These are phyloP conservation scores for Pythium rhizo-oryzae DNA, from an alignment of 352 stramenopile genomes.

Conservation along the genomic window DNA sequence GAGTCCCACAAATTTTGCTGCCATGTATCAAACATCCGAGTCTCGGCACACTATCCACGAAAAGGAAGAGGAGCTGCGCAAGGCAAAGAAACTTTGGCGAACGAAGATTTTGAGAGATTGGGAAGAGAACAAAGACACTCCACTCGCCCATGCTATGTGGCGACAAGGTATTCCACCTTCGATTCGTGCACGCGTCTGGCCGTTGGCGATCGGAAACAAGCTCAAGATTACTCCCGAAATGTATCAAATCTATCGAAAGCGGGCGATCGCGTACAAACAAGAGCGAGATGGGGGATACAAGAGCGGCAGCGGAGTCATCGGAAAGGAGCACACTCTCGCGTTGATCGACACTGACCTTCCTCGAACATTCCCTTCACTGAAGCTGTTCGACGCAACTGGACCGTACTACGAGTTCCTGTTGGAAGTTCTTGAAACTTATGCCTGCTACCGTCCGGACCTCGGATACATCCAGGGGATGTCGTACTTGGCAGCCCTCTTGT, in stretches of 20 bases:
- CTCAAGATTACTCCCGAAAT: conserved; percentile 87
- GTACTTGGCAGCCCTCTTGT: conserved; percentile 85
- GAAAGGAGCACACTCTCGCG: conserved; percentile 75
- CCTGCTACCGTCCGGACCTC: conserved; percentile 84
- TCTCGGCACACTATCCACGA: conserved; percentile 63
- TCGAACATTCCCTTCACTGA: conserved; percentile 81
- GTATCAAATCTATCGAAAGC: conserved; percentile 81
- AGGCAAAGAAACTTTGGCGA: conserved; percentile 83
- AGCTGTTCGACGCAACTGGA: conserved; percentile 75
- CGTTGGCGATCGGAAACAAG: conserved; percentile 83
- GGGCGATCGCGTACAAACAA: conserved; percentile 66
- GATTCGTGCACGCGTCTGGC: conserved; percentile 82
- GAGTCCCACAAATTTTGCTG: conserved; percentile 4
- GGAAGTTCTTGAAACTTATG: conserved; percentile 87
- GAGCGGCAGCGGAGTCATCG: conserved; percentile 39
- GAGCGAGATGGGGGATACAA: conserved; percentile 38
- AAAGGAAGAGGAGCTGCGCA: conserved; percentile 79
- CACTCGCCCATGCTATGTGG: conserved; percentile 78
- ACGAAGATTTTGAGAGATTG: conserved; percentile 78
- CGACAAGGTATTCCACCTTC: conserved; percentile 82
- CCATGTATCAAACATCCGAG: conserved; percentile 17
- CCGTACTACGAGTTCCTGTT: conserved; percentile 78
- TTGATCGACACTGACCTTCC: conserved; percentile 89
- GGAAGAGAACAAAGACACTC: conserved; percentile 75
- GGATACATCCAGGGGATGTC: conserved; percentile 92